A percentile compares a stretch with the other conserved stretches of the same genome.
phyloP scores from a whole-genome alignment of 2,329 filamentous ascomycete genomes.

The Paracamarosporium sp. region DNA sequence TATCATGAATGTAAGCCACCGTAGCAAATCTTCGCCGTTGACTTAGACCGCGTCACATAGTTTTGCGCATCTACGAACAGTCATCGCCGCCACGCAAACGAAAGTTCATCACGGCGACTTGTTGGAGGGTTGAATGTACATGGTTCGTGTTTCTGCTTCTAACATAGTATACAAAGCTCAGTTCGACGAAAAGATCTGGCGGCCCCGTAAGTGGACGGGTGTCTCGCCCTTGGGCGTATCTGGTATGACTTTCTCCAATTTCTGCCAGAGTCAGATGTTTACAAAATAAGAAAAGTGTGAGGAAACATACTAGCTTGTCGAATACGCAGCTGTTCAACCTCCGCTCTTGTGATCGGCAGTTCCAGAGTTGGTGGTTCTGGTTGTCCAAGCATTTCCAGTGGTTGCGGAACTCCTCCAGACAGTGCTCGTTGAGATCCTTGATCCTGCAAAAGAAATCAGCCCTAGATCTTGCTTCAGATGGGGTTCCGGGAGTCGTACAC shows the following conservation, averaged over 20 bases:
- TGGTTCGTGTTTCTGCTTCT: constrained; percentile 28
- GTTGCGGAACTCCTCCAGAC: constrained; percentile 85
- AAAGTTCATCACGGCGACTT: not conserved
- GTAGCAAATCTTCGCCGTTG: not conserved
- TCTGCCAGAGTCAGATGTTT: constrained; percentile 38
- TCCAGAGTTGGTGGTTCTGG: constrained; percentile 97
- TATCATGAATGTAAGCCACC: not conserved
- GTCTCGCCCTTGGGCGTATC: constrained; percentile 56
- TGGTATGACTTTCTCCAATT: constrained; percentile 60
- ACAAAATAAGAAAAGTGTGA: not conserved
- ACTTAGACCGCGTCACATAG: constrained; percentile 1
- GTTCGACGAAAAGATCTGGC: constrained; percentile 50
- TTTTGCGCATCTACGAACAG: not conserved
- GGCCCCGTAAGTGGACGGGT: constrained; percentile 57
- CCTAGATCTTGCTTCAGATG: not conserved
- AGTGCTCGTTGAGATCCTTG: constrained; percentile 95
- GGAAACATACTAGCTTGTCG: constrained; percentile 81
- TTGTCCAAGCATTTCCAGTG: constrained; percentile 97
- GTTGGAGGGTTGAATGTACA: constrained; percentile 12
- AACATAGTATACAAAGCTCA: constrained; percentile 41
- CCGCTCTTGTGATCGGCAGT: constrained; percentile 88
- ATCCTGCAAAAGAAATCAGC: constrained; percentile 63
- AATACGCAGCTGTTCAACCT: constrained; percentile 94
- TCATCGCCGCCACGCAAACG: constrained; percentile 17
- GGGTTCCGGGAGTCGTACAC: constrained; percentile 66